Conservation (phyloP, 2,329 filamentous ascomycete species). For the Leptographium wingfieldii region DNA sequence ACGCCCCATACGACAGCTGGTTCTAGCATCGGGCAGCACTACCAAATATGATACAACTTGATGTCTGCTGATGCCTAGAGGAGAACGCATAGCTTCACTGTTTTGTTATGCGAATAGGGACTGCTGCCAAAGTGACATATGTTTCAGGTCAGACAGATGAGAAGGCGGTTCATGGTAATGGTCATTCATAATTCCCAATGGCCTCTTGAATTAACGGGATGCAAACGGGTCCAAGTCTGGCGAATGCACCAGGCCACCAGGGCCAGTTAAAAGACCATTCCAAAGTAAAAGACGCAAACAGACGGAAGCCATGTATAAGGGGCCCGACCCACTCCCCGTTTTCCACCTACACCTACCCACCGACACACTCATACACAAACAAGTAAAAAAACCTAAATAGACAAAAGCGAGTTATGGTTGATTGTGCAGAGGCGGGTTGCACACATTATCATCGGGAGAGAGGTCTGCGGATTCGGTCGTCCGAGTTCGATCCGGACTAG, state of each 20-base stretch:
- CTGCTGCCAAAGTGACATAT: neutral
- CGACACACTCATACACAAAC: conserved; percentile 5
- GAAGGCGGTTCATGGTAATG: neutral
- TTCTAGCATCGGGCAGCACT: neutral
- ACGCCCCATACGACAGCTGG: no score
- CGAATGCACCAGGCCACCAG: conserved; percentile 1
- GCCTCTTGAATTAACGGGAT: conserved; percentile 7
- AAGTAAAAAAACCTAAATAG: neutral
- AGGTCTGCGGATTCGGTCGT: neutral
- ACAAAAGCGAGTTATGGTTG: conserved; percentile 2
- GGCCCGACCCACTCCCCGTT: neutral
- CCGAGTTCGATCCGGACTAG: neutral
- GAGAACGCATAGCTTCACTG: neutral
- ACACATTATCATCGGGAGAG: neutral
- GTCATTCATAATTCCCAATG: conserved; percentile 6
- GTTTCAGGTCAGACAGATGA: neutral
- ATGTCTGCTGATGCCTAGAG: neutral
- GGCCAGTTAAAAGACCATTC: conserved; percentile 6
- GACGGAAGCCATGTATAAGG: conserved; percentile 1
- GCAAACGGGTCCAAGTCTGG: neutral
- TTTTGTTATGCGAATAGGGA: neutral
- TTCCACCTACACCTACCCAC: conserved; percentile 2
- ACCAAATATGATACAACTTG: neutral
- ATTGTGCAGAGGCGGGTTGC: neutral
- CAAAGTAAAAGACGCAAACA: conserved; percentile 2